Evolutionary conservation across 2,329 filamentous ascomycete species (phyloP), one percentile per base, ranked within the genome.

Genomic region (Paraphaeosphaeria sporulosa): DNA sequence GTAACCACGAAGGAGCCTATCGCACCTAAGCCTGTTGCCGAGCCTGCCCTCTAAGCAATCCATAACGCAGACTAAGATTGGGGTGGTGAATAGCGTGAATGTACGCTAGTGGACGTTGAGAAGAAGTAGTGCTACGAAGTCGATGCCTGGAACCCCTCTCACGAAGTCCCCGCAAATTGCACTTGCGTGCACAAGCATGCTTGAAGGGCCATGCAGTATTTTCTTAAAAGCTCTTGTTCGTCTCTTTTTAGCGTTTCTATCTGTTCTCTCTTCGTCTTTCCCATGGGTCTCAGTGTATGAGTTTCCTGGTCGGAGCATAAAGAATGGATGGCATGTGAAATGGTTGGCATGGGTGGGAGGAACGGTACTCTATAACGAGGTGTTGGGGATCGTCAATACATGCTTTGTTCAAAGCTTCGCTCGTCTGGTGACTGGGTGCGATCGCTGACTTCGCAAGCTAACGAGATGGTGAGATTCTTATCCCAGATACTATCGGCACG

Each of bases 161-260:
- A 69, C 53, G 61, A 64, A 61, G 65, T 68, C 58, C 65, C 63
- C 60, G 65, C 62, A 75, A 72, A 75, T 72, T 75, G 73, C 54
- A 62, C 36, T 32, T 44, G 40, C 36, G 62, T 62, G 59, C 56
- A 58, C 38, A 50, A 19, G 32, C 49, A 40, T 59, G 19, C 12
- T 23, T 63, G 55, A 59, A 62, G 61, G n/a, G 53, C 61, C 60
- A 64, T 71, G 67, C 65, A 70, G 67, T 61, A 62, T 65, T 66
- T 65, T 68, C 63, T 65, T 63, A 72, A 74, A 76, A 75, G 65
- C 61, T 55, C 52, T 65, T 60, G 19, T 62, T 58, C 52, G 56
- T 56, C 63, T 68, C 61, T 66, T 60, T 63, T 64, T 66, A 70
- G 67, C 68, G 68, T 60, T 63, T 63, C 52, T 67, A 57, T 60